A percentile compares a stretch with the other conserved stretches of the same genome.
These are phyloP conservation scores for Allium cepa DNA, from an alignment of 106 monocot genomes.

Conservation along the genomic window DNA sequence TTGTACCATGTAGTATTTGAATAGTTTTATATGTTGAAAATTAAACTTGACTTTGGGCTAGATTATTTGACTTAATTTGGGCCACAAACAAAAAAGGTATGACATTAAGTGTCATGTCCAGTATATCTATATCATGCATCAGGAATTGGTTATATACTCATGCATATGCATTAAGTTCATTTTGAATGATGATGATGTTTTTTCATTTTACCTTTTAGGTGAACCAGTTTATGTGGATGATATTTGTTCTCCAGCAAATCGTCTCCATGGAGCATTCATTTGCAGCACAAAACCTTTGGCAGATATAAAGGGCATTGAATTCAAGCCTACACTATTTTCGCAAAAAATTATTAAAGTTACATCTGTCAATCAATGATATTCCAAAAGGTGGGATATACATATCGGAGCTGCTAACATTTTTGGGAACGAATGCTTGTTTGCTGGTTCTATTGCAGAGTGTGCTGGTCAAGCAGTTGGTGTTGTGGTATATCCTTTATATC, in stretches of 20 bases:
- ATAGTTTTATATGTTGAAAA: too few species aligned
- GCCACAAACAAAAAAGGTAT: too few species aligned
- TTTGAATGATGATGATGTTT: too few species aligned
- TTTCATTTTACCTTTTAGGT: conserved; percentile 24
- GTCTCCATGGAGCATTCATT: conserved; percentile 71
- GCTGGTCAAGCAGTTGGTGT: conserved; percentile 76
- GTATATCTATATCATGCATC: too few species aligned
- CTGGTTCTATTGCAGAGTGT: conserved; percentile 39
- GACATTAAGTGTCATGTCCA: too few species aligned
- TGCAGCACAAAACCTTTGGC: conserved; percentile 45
- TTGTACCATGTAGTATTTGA: too few species aligned
- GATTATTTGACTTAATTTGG: too few species aligned
- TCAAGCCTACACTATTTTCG: conserved; percentile 32
- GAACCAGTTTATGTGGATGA: conserved; percentile 88
- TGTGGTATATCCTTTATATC: conserved; percentile 42
- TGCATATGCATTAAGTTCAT: too few species aligned
- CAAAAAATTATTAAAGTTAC: conserved; percentile 32
- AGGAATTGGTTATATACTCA: too few species aligned
- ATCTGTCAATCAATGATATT: conserved; percentile 39
- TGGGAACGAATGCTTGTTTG: conserved; percentile 55
- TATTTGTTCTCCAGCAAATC: conserved; percentile 56
- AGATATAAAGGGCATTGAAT: conserved; percentile 39
- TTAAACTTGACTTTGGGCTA: too few species aligned
- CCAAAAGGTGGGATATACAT: conserved; percentile 55
- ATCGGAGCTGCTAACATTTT: conserved; percentile 29